These are phyloP conservation scores for Polyporus tsugae DNA, from an alignment of 1,284 basidiomycete species.

Conservation along the genomic window DNA sequence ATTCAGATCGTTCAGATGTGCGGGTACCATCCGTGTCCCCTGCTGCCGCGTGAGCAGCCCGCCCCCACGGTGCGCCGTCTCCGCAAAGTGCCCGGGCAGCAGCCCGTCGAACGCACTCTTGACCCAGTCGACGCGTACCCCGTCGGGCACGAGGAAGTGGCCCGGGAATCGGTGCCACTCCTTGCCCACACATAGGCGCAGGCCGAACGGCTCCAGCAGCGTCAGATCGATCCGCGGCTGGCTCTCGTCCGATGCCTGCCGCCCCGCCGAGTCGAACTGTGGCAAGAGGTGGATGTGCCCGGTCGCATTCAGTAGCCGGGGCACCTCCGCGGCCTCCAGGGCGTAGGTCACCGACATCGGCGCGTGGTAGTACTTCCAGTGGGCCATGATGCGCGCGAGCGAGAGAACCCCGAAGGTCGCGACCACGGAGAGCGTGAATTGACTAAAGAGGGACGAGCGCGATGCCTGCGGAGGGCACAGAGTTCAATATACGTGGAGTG, in stretches of 20 bases:
- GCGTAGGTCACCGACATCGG: conserved; percentile 80
- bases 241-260: conserved; percentile 50
- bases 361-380: conserved; percentile 91
- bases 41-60: conserved; percentile 65
- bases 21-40: conserved; percentile 71
- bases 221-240: conserved; percentile 73
- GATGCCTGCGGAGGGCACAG: conserved; percentile 66
- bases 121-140: conserved; percentile 85
- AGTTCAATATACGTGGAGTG: conserved; percentile 12
- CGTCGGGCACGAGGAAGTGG: conserved; percentile 88
- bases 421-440: conserved; percentile 77
- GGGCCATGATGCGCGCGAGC: conserved; percentile 80
- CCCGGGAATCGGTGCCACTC: conserved; percentile 98
- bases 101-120: conserved; percentile 92
- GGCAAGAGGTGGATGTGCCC: conserved; percentile 60
- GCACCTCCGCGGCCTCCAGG: conserved; percentile 84
- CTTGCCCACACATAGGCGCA: conserved; percentile 90
- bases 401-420: conserved; percentile 75
- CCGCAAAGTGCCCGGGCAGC: conserved; percentile 84
- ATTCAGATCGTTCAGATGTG: conserved; percentile 90
- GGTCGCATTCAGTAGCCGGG: conserved; percentile 79
- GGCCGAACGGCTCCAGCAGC: conserved; percentile 73
- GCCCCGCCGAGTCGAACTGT: conserved; percentile 42
- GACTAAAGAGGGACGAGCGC: conserved; percentile 77
- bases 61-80: conserved; percentile 39